phyloP scores from a whole-genome alignment of 2,329 filamentous ascomycete species.

The Aspergillus sp. region DNA sequence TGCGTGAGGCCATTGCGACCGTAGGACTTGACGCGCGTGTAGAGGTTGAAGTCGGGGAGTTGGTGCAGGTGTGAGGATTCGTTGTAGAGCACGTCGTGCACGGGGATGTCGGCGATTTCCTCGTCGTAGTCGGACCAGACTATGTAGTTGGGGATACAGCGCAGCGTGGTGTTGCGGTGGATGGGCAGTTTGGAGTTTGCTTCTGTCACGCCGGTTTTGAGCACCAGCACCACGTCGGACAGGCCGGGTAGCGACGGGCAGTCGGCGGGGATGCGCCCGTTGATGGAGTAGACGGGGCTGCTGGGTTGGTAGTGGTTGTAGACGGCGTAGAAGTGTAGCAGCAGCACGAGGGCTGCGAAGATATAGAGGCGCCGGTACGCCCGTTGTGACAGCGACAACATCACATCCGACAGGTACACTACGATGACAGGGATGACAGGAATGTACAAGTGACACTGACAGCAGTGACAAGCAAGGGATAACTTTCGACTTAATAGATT shows the following conservation, averaged over 20 bases:
- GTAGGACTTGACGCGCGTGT: conserved; percentile 44
- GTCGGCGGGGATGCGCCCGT: neutral
- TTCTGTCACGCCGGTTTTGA: conserved; percentile 61
- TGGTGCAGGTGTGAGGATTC: conserved; percentile 38
- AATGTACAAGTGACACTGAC: too few species aligned
- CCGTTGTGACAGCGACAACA: neutral
- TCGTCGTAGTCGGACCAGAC: conserved; percentile 61
- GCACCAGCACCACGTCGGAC: conserved; percentile 55
- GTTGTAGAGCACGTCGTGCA: conserved; percentile 52
- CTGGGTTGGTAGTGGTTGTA: neutral
- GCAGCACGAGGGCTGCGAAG: neutral
- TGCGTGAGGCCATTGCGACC: conserved; percentile 42
- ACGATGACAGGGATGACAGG: neutral
- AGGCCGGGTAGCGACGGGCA: conserved; percentile 39
- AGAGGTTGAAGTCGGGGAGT: conserved; percentile 51
- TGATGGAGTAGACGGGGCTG: neutral
- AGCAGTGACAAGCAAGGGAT: too few species aligned
- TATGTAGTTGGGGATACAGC: conserved; percentile 50
- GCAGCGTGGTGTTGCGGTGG: conserved; percentile 54
- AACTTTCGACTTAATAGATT: too few species aligned
- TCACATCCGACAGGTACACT: neutral
- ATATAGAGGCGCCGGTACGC: conserved; percentile 2
- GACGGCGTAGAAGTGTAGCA: neutral
- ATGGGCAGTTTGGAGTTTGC: conserved; percentile 54
- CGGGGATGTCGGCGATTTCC: conserved; percentile 48